Evolutionary conservation across 169 alveolate genomes (phyloP), one percentile per base, ranked within the genome.

Genomic region (Plasmodium falciparum): DNA sequence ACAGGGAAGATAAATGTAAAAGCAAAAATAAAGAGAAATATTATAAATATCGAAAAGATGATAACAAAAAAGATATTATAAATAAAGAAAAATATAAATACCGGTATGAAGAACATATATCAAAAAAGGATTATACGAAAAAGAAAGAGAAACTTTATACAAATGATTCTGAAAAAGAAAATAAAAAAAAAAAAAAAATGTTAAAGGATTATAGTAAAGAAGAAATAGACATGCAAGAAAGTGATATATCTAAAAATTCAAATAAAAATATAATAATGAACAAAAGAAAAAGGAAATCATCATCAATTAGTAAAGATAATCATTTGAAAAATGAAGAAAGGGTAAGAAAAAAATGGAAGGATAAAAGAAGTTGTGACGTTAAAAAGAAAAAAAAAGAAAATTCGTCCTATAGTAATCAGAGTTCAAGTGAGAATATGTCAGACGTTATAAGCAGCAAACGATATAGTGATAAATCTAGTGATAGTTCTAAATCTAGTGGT

Each of bases 261-360:
- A 56, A 56, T 6, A 56, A 56, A 71, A 71, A 71, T 22, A 47
- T 47, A 52, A 13, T 39, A 71, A 71, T 15, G 11, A 39, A 71
- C 50, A 24, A 71, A 71, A 71, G 39, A 59, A 71, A 71, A 33
- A 22, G 63, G 66, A 71, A 50, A 54, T 71, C 24, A 26, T 33
- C 29, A 29, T 33, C 50, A 24, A 56, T 39, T 39, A 39, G 47
- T 39, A 39, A 5, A 39, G 47, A 39, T 39, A 39, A 39, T 39
- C 11, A 13, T 13, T 56, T 2, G n/a, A 24, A 47, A 71, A n/a
- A 56, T 8, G 59, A 50, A 43, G 33, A 71, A 15, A 4, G 33
- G n/a, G 29, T 22, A n/a, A 50, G 66, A 66, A 50, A 39, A 39
- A 39, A 39, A 58, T 71, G 69, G 52, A 20, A 71, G 11, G 22